Percentiles rank a stretch among this genome's conserved stretches.
phyloP scores from a whole-genome alignment of 352 stramenopile species.

The Blastocystis sp. region DNA sequence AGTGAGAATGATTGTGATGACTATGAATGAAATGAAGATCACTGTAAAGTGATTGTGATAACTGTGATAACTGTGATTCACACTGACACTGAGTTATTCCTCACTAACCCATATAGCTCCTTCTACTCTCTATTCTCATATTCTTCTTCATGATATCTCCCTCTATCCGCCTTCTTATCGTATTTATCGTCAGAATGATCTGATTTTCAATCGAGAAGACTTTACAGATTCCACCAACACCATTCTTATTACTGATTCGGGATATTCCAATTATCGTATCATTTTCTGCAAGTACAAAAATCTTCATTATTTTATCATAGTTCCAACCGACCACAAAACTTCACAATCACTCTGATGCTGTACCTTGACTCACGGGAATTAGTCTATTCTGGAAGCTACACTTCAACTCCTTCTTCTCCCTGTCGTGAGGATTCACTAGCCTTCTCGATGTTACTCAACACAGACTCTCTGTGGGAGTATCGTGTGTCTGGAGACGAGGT shows the following conservation, averaged over 20 bases:
- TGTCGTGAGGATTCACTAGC: not conserved
- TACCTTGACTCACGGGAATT: not conserved
- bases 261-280: too few relatives aligned
- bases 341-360: not conserved
- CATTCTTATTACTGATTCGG: not conserved
- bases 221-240: not conserved
- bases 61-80: too few relatives aligned
- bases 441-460: not conserved
- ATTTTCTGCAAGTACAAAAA: too few relatives aligned
- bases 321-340: too few relatives aligned
- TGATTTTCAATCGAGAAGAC: not conserved
- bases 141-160: too few relatives aligned
- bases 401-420: not conserved
- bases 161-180: not conserved
- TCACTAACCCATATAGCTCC: too few relatives aligned
- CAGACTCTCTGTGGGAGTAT: slow-evolving; percentile 21
- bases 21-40: too few relatives aligned
- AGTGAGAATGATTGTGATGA: too few relatives aligned
- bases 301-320: too few relatives aligned
- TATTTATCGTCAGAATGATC: not conserved
- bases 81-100: too few relatives aligned
- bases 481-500: not conserved
- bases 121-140: too few relatives aligned
- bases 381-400: not conserved
- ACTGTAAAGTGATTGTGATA: too few relatives aligned